A percentile compares a stretch with the other conserved stretches of the same genome.
Conservation (phyloP, 1,284 basidiomycete species). For the Ceratobasidium sp. region DNA sequence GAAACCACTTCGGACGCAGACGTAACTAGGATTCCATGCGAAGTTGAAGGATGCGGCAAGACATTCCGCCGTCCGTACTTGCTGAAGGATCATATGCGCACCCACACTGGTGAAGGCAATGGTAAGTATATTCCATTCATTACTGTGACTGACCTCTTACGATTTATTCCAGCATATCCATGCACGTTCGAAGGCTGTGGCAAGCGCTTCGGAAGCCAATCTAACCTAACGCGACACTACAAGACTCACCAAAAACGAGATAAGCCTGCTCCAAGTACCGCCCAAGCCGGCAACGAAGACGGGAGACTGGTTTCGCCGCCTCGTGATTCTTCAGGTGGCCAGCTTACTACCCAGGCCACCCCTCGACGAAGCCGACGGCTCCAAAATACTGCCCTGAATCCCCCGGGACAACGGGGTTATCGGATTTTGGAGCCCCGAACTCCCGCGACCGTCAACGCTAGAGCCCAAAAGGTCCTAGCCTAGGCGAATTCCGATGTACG, state of each 20-base stretch:
- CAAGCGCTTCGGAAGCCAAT: slow-evolving; percentile 17
- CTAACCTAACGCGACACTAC: slow-evolving; percentile 17
- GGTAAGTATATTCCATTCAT: neutral
- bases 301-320: neutral
- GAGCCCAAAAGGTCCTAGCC: neutral
- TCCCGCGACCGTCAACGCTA: neutral
- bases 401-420: neutral
- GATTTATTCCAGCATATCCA: slow-evolving; percentile 12
- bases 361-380: neutral
- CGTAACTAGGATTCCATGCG: slow-evolving; percentile 6
- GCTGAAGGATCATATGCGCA: slow-evolving; percentile 25
- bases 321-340: neutral
- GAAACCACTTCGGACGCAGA: neutral
- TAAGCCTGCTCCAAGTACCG: neutral
- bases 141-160: neutral
- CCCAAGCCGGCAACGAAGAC: neutral
- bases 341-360: neutral
- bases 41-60: slow-evolving; percentile 6
- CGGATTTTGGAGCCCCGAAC: neutral
- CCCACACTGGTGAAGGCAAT: slow-evolving; percentile 13
- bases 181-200: slow-evolving; percentile 16
- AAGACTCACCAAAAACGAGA: slow-evolving; percentile 8
- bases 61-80: slow-evolving; percentile 28
- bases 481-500: neutral
- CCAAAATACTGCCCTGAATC: neutral